phyloP scores from a whole-genome alignment of 805 yeast species.

The Metschnikowia shivogae region DNA sequence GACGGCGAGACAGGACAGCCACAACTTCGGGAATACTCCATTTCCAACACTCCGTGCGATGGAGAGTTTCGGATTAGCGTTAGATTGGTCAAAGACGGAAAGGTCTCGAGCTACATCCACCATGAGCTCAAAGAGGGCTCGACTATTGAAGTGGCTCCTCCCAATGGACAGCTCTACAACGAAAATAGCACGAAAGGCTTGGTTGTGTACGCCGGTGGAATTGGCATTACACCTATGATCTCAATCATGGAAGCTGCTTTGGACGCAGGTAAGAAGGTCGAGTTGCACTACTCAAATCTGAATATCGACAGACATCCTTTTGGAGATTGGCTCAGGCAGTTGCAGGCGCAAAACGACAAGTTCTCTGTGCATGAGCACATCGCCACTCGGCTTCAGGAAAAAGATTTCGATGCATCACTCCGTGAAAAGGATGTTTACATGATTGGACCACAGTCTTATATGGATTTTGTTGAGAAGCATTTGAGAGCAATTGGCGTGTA shows the following conservation, averaged over 20 bases:
- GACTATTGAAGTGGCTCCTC: slow-evolving; percentile 48
- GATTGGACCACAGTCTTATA: slow-evolving; percentile 33
- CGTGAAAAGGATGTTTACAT: slow-evolving; percentile 25
- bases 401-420: slow-evolving; percentile 22
- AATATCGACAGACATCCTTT: slow-evolving; percentile 22
- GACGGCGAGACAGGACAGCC: slow-evolving; percentile 37
- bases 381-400: slow-evolving; percentile 11
- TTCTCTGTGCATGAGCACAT: slow-evolving; percentile 23
- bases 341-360: slow-evolving; percentile 11
- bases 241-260: slow-evolving; percentile 45
- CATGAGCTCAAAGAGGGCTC: slow-evolving; percentile 46
- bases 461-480: slow-evolving; percentile 24
- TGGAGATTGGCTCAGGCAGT: slow-evolving; percentile 16
- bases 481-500: slow-evolving; percentile 17
- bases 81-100: slow-evolving; percentile 42
- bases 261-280: slow-evolving; percentile 27
- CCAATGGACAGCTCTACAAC: slow-evolving; percentile 51
- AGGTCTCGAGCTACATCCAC: slow-evolving; percentile 49
- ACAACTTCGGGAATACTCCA: slow-evolving; percentile 53
- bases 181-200: slow-evolving; percentile 28
- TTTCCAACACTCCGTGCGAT: slow-evolving; percentile 36
- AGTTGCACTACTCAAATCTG: slow-evolving; percentile 32
- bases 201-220: slow-evolving; percentile 55
- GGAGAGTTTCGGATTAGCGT: slow-evolving; percentile 58
- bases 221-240: slow-evolving; percentile 63